Base-by-base conservation (phyloP, 176 grass and related monocot genomes). In the Oropetium thomaeum region DNA sequence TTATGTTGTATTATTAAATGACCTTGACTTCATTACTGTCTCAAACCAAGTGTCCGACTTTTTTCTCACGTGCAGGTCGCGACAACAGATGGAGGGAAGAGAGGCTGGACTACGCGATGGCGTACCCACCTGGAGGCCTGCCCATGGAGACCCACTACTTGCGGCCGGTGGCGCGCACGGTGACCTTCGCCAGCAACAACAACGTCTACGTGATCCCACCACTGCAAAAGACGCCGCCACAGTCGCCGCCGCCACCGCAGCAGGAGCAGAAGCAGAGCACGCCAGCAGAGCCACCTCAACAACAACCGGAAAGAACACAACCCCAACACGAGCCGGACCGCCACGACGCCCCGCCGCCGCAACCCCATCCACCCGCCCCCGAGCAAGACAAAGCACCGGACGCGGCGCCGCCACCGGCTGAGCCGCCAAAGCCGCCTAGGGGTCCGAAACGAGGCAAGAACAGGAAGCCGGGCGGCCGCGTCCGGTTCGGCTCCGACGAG, bases 141-240 rank as follows among this genome's bases (percentile, higher is more conserved):
- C 84, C 81, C 31, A 43, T 87, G 3, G 62, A 83, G 13, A 82
- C 27, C 0, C 80, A 80, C 87, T 81, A 82, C 35, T 19, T 84
- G 58, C 73, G 13, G 25, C 69, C 87, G 9, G 73, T 31, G 65
- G 71, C 91, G 40, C 90, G 83, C 87, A 71, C 85, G 0, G 96
- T 90, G 6, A 88, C 87, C 29, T 95, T 92, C 73, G 79, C 76
- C 77, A 17, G 40, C 66, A 78, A 71, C 23, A 86, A 85, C 66
- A 65, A 89, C 6, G 64, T 85, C 45, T 67, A 88, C 77, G 74
- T 82, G 14, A 86, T 88, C 80, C 86, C 95, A 0, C 70, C 79
- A 0, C 76, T 81, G 20, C 64, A 82, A 20, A 69, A 75, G 32
- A 14, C 69, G 11, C 69, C 62, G 33, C 32, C 31, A 28, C 17